phyloP scores from a whole-genome alignment of 1,284 basidiomycete species.

The Ceraceosorus bombacis region DNA sequence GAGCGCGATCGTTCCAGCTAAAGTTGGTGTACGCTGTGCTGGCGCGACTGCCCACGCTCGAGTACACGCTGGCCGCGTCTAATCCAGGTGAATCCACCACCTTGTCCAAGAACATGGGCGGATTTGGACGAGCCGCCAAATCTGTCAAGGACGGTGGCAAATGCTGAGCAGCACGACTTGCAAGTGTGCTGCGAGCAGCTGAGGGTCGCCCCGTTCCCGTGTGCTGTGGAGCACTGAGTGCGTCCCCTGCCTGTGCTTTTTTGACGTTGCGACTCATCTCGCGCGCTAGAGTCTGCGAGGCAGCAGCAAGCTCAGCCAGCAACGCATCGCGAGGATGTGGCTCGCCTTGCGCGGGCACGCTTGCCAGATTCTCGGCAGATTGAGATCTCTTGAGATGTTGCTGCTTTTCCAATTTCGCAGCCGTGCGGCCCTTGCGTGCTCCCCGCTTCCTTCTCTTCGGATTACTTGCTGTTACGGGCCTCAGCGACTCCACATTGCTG shows the following conservation, averaged over 20 bases:
- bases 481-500: neutral
- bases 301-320: slow-evolving; percentile 28
- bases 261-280: slow-evolving; percentile 27
- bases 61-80: no score
- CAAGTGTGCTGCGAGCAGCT: no score
- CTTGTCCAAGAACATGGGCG: no score
- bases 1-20: slow-evolving; percentile 8
- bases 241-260: no score
- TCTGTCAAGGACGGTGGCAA: no score
- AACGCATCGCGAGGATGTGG: slow-evolving; percentile 18
- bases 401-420: slow-evolving; percentile 28
- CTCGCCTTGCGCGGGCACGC: slow-evolving; percentile 13
- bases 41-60: neutral
- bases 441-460: slow-evolving; percentile 33
- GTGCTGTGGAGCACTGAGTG: no score
- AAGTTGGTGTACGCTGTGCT: slow-evolving; percentile 15
- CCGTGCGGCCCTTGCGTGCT: slow-evolving; percentile 30
- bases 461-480: slow-evolving; percentile 17
- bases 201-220: no score
- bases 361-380: slow-evolving; percentile 27
- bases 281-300: slow-evolving; percentile 29
- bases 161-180: no score
- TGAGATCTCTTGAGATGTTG: slow-evolving; percentile 29
- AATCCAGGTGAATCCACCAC: no score
- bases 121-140: no score